Evolutionary conservation across 768 basidiomycete genomes (phyloP), one percentile per base, ranked within the genome.

Genomic region (Mrakia frigida): DNA sequence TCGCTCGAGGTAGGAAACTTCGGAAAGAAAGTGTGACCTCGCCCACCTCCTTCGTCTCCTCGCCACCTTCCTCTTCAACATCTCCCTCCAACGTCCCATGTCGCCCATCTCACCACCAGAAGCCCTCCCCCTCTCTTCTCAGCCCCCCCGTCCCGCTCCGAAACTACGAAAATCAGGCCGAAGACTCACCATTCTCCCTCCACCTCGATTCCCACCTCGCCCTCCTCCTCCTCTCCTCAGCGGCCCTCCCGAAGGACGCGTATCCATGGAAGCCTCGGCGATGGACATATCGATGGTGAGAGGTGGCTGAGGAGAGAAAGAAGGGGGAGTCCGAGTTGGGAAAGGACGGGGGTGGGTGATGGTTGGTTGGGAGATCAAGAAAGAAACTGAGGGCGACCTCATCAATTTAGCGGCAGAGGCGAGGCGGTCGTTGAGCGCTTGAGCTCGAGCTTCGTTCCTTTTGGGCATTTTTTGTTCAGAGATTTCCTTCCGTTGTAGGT

Each of bases 231-330:
- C 65, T 10, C 65, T 39, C 25, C 35, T 68, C 65, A 35, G 9
- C 35, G 35, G 35, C 7, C 35, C 39, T 18, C 65, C 65, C 37
- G 35, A 35, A 14, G 35, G 35, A 28, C 68, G 56, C 14, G 70
- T 70, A 52, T 75, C 74, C 74, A 75, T 75, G 31, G 67, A 70
- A 39, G 74, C 74, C 70, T 75, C 74, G 31, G 69, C 74, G 74
- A 75, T 75, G 39, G 74, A 75, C 74, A 75, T 75, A 39, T 23
- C 14, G 25, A 39, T 43, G 28, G 37, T 7, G 33, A 28, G 28
- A 56, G 25, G 25, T 56, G 5, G 56, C n/a, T 7, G 56, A 28
- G 28, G 5, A 14, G 23, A 14, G 50, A 6, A 14, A 52, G 56
- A 3, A 7, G n/a, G 56, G 10, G 28, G 56, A 6, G n/a, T 53